Percentiles rank a stretch among this genome's conserved stretches.
Evolutionary conservation across 306 rosid species (phyloP).

Genomic region (Gastrolobium villosum): DNA sequence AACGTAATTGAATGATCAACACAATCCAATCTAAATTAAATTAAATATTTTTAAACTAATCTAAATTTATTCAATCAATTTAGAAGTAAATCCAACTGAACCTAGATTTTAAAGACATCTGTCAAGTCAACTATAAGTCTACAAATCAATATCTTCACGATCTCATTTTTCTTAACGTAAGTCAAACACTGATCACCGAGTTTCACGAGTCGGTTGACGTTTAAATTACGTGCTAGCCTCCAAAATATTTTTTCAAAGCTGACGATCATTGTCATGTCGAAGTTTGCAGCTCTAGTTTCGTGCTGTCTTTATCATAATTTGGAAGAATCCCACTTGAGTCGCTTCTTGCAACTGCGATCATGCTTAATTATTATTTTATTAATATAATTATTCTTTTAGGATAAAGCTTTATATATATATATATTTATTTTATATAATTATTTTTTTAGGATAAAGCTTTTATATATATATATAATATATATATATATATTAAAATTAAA

Average conservation of each 20-base stretch:
- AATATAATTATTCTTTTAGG: neutral
- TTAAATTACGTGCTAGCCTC: constrained; percentile 12
- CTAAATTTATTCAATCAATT: no score
- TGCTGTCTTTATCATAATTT: constrained; percentile 13
- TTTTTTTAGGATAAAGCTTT: no score
- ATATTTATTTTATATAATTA: neutral
- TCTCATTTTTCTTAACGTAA: neutral
- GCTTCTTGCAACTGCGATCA: neutral
- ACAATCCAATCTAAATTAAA: no score
- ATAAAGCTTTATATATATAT: neutral
- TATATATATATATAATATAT: neutral
- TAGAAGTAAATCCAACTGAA: no score
- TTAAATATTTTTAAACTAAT: no score
- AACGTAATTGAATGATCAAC: no score
- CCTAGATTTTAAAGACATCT: no score
- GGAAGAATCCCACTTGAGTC: constrained; percentile 20
- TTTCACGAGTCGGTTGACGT: constrained; percentile 11
- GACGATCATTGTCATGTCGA: constrained; percentile 5
- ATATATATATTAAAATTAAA: no score
- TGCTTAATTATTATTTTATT: neutral
- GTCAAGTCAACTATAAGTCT: neutral
- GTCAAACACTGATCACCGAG: constrained; percentile 17
- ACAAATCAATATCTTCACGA: neutral
- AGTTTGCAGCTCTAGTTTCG: constrained; percentile 31
- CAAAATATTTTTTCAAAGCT: neutral